Evolutionary conservation across 306 rosid genomes (phyloP), one percentile per base, ranked within the genome.

Genomic region (Vicia sativa): DNA sequence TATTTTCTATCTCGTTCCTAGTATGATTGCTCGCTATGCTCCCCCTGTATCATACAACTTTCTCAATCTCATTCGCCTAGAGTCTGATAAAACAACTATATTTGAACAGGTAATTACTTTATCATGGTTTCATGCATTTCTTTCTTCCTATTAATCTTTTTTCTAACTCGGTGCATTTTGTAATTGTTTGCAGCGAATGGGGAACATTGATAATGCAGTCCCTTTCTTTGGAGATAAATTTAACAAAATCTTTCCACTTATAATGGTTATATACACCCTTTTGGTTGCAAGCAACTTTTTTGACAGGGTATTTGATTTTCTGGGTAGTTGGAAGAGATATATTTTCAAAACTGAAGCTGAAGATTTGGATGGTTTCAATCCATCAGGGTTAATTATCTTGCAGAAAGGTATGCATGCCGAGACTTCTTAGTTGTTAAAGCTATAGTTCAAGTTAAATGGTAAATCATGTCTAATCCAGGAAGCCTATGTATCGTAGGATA

Each of bases 1-100:
- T 66, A 42, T 26, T 23, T 73, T 70, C 77, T 60, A 10, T 62
- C 65, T 66, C 72, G 44, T 77, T 68, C 18, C 62, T 81, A 93
- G 99, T 52, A 90, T 93, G 99, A 85, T 93, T 28, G 99, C 99
- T 80, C 90, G 97, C 69, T 93, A 93, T 84, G 99, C 99, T 76
- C 99, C 99, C 78, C 89, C 99, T 4, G 79, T 93, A 75, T 93
- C 99, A 0, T 93, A 86, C 89, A 93, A 93, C 82, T 93, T 85
- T 85, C 96, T 93, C 70, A 93, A 93, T 78, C 96, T 90, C 73
- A 90, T 93, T 70, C 87, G 88, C 67, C 86, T 90, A 56, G 89
- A 64, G 53, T 62, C 75, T 68, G 45, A 76, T 7, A 80, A 55
- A 63, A 44, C 65, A 76, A 93, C 99, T 64, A 77, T 90, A 75